A percentile compares a stretch with the other conserved stretches of the same genome.
Evolutionary conservation across 1,139 yeast genomes (phyloP).

Genomic region (Scheffersomyces quercinus): DNA sequence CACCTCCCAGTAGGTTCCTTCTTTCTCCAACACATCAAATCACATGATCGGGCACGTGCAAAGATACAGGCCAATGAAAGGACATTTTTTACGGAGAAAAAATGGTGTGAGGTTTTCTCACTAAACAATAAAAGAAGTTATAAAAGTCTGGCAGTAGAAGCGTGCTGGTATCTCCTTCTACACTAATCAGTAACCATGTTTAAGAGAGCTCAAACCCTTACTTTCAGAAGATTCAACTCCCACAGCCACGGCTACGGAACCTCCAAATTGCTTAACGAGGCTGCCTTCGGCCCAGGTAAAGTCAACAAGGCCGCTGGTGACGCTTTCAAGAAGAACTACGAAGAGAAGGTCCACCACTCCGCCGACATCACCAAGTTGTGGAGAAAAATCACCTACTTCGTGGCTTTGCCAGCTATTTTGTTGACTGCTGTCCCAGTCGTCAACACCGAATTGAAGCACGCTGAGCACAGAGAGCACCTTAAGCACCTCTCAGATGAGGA

Average conservation of each 20-base stretch:
- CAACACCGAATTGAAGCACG: slow-evolving; percentile 82
- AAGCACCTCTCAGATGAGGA: slow-evolving; percentile 80
- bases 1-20: too few species aligned
- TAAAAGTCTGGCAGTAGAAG: too few species aligned
- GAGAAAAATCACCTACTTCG: slow-evolving; percentile 78
- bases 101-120: slow-evolving; percentile 1
- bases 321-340: slow-evolving; percentile 39
- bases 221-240: slow-evolving; percentile 44
- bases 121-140: too few species aligned
- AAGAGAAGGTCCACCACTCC: slow-evolving; percentile 79
- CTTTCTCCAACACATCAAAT: not conserved
- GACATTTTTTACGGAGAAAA: not conserved
- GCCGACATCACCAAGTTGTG: slow-evolving; percentile 72
- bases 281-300: slow-evolving; percentile 37
- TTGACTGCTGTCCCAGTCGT: slow-evolving; percentile 79
- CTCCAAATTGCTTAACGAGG: slow-evolving; percentile 44
- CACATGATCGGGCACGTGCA: not conserved
- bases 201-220: slow-evolving; percentile 39
- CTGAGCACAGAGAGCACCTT: slow-evolving; percentile 83
- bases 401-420: slow-evolving; percentile 80
- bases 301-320: slow-evolving; percentile 44
- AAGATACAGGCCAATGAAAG: not conserved
- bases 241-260: slow-evolving; percentile 36
- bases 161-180: too few species aligned
- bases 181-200: slow-evolving; percentile 25